A percentile compares a stretch with the other conserved stretches of the same genome.
phyloP scores from a whole-genome alignment of 257 asterid genomes.

The Buddleja alternifolia region DNA sequence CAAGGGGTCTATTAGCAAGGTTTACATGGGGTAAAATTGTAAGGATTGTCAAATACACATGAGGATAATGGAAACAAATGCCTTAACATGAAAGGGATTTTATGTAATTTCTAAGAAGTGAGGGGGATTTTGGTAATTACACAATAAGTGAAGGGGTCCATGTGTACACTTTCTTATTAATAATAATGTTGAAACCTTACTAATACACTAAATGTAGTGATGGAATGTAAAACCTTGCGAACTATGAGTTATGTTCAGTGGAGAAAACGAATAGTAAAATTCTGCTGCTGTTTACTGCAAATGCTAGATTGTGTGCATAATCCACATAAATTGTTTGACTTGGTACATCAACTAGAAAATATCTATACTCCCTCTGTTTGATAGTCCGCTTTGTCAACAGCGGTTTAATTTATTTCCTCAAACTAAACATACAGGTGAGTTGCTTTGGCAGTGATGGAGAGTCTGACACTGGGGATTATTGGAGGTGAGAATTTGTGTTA shows the following conservation, averaged over 20 bases:
- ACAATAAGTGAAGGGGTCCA: too few species aligned
- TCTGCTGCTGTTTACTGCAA: background rate
- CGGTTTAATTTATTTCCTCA: constrained; percentile 1
- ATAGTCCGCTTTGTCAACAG: background rate
- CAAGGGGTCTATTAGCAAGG: too few species aligned
- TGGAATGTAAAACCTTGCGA: background rate
- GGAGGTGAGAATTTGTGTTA: constrained; percentile 63
- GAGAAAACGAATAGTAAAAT: background rate
- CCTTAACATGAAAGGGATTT: too few species aligned
- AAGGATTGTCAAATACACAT: too few species aligned
- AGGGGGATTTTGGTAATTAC: too few species aligned
- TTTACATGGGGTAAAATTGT: too few species aligned
- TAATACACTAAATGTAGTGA: background rate
- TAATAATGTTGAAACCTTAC: background rate
- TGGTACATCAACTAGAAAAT: background rate
- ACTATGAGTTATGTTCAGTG: background rate
- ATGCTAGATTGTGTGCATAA: background rate
- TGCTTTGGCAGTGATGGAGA: constrained; percentile 85
- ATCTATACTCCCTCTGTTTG: constrained; percentile 7
- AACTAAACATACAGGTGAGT: constrained; percentile 65
- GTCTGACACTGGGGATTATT: constrained; percentile 92
- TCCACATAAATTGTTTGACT: background rate
- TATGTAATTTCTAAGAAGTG: too few species aligned
- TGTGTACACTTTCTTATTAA: too few species aligned
- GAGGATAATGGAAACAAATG: too few species aligned